These are phyloP conservation scores for Lodderomyces margitis DNA, from an alignment of 1,139 yeast species.

Conservation along the genomic window DNA sequence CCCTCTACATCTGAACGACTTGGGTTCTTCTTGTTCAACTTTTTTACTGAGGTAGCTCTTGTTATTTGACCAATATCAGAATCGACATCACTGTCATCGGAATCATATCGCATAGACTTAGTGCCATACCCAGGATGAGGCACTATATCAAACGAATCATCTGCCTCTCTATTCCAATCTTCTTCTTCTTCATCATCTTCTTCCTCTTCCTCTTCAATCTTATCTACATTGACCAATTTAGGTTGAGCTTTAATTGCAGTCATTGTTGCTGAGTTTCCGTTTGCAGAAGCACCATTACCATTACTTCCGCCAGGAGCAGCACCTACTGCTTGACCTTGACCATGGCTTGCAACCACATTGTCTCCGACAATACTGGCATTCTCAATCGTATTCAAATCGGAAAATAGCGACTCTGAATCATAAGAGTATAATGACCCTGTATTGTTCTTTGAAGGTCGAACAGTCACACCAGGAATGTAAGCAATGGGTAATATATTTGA, in stretches of 20 bases:
- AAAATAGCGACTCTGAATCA: constrained; percentile 50
- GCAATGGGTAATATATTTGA: constrained; percentile 92
- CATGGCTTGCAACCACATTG: constrained; percentile 25
- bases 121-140: constrained; percentile 4
- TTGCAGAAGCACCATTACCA: constrained; percentile 16
- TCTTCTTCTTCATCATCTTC: constrained; percentile 22
- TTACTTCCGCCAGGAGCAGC: constrained; percentile 8
- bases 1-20: constrained; percentile 1
- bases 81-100: constrained; percentile 40
- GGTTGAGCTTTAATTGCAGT: constrained; percentile 76
- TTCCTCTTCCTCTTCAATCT: constrained; percentile 51
- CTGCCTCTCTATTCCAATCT: constrained; percentile 15
- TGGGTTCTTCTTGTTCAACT: neutral
- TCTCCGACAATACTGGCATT: constrained; percentile 58
- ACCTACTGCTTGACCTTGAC: neutral
- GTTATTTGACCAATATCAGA: constrained; percentile 48
- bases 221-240: constrained; percentile 55
- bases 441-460: constrained; percentile 51
- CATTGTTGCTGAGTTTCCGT: constrained; percentile 35
- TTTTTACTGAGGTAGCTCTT: constrained; percentile 41
- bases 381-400: constrained; percentile 51
- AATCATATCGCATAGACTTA: constrained; percentile 13
- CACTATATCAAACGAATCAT: constrained; percentile 25
- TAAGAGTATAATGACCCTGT: constrained; percentile 49
- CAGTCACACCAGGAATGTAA: constrained; percentile 89